Evolutionary conservation across 192 early-diverging fungal species (phyloP).

Genomic region (Linnemannia zychae): DNA sequence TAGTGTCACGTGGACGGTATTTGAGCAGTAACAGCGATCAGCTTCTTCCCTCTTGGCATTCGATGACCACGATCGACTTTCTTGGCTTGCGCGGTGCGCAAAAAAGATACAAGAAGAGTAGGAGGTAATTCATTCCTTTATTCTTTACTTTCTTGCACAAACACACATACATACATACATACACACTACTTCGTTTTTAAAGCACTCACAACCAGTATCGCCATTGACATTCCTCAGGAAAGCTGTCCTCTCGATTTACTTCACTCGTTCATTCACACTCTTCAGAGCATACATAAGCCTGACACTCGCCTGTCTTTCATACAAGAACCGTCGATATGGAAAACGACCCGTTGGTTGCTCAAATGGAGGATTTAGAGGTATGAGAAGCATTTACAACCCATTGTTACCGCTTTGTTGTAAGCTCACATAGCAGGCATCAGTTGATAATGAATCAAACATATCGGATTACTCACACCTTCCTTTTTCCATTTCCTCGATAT

Average conservation of each 20-base stretch:
- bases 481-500: neutral
- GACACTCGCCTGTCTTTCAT: neutral
- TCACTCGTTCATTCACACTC: neutral
- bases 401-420: neutral
- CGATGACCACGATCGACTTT: neutral
- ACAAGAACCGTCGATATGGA: constrained; percentile 20
- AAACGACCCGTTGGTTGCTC: constrained; percentile 39
- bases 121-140: neutral
- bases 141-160: neutral
- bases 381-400: neutral
- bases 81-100: neutral
- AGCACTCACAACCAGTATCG: too few species aligned
- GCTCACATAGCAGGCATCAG: neutral
- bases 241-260: too few species aligned
- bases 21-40: neutral
- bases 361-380: constrained; percentile 55
- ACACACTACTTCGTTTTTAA: neutral
- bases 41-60: neutral
- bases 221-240: too few species aligned
- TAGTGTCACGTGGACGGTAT: neutral
- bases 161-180: neutral
- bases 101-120: neutral
- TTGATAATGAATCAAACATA: too few species aligned
- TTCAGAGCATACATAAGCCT: neutral
- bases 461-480: neutral